Conservation (phyloP, 2,329 filamentous ascomycete species). For the Cercospora beticola region DNA sequence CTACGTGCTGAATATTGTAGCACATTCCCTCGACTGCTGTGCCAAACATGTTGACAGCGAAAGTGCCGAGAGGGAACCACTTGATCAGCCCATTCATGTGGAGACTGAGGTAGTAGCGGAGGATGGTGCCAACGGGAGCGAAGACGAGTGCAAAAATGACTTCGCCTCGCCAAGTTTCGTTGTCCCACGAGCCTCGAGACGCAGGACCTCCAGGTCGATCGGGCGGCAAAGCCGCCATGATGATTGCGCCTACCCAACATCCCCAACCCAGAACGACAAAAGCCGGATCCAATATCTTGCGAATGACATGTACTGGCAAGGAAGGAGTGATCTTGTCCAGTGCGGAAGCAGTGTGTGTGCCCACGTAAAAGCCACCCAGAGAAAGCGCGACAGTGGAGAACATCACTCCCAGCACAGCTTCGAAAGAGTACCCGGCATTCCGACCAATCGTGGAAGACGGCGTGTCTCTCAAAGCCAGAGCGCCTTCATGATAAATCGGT, state of each 20-base stretch:
- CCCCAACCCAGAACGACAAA: constrained; percentile 66
- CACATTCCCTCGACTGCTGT: constrained; percentile 72
- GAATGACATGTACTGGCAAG: constrained; percentile 57
- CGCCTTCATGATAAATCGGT: constrained; percentile 46
- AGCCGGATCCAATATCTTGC: constrained; percentile 63
- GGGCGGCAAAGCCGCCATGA: constrained; percentile 71
- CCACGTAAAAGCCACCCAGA: constrained; percentile 66
- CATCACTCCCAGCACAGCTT: constrained; percentile 75
- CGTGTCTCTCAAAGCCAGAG: constrained; percentile 23
- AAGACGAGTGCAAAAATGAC: constrained; percentile 77
- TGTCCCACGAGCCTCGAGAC: constrained; percentile 35
- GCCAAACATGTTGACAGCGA: constrained; percentile 75
- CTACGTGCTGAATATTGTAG: constrained; percentile 73
- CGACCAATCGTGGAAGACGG: constrained; percentile 46
- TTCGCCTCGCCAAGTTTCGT: constrained; percentile 70
- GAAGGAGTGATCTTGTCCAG: constrained; percentile 60
- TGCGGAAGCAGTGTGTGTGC: constrained; percentile 70
- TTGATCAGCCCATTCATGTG: constrained; percentile 66
- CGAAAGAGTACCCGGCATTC: constrained; percentile 76
- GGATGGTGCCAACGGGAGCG: constrained; percentile 74
- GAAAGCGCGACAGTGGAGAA: constrained; percentile 70
- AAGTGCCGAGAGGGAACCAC: constrained; percentile 82
- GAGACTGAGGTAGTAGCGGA: constrained; percentile 70
- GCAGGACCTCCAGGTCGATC: constrained; percentile 45
- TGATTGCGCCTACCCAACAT: constrained; percentile 73